Percentiles rank a stretch among this genome's conserved stretches.
Conservation (phyloP, 805 yeast species). For the Candida manassasensis region DNA sequence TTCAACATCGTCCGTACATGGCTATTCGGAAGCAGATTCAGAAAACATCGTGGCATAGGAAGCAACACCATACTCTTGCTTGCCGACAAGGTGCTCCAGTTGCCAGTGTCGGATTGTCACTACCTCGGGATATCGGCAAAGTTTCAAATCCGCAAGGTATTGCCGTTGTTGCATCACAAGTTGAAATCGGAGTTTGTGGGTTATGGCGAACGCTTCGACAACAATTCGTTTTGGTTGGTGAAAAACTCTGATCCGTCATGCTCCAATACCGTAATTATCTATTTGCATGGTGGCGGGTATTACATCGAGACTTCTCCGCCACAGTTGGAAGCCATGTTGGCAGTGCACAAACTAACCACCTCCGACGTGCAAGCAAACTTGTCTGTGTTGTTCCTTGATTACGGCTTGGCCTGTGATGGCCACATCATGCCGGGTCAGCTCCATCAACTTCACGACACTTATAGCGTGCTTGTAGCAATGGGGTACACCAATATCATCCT, state of each 20-base stretch:
- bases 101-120: slow-evolving; percentile 1
- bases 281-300: slow-evolving; percentile 37
- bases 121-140: slow-evolving; percentile 1
- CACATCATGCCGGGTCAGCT: slow-evolving; percentile 28
- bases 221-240: slow-evolving; percentile 30
- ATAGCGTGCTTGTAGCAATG: slow-evolving; percentile 16
- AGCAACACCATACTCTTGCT: background rate
- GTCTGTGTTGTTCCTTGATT: slow-evolving; percentile 26
- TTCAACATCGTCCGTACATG: background rate
- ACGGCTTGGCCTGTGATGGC: slow-evolving; percentile 24
- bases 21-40: background rate
- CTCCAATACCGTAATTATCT: slow-evolving; percentile 25
- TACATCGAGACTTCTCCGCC: slow-evolving; percentile 23
- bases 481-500: slow-evolving; percentile 25
- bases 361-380: slow-evolving; percentile 12
- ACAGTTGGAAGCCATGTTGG: slow-evolving; percentile 24
- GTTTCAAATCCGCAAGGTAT: slow-evolving; percentile 5
- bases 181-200: slow-evolving; percentile 6
- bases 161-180: slow-evolving; percentile 8
- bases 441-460: slow-evolving; percentile 24
- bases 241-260: slow-evolving; percentile 20
- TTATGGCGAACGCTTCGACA: slow-evolving; percentile 16
- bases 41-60: background rate
- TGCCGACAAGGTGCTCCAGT: background rate
- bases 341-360: slow-evolving; percentile 22